Base-by-base conservation (phyloP, 108 stramenopile species). In the Cyclotella choctawhatcheeana region DNA sequence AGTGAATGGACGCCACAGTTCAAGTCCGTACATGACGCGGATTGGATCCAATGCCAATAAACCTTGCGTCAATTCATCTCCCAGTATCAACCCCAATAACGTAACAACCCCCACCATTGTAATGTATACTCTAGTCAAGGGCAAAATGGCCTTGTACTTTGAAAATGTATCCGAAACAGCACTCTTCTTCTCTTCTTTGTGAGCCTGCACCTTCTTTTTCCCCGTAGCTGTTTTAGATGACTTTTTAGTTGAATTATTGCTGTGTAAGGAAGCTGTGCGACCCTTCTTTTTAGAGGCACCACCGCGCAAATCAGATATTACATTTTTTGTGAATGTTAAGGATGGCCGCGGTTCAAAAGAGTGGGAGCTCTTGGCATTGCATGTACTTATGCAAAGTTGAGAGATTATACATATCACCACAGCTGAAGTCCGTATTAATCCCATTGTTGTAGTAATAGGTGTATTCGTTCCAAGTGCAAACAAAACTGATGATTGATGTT, bases 1-100 rank as follows among this genome's bases (percentile, higher is more conserved):
- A 13, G 95, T 92, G 50, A 96, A 68, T 12, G 87, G 87, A 34
- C 95, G 82, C 95, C 95, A 96, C 10, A 90, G 66, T 67, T 96
- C 88, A 27, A 93, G 56, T 14, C 92, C 92, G 71, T 88, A 89
- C 35, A 90, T 65, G 25, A 82, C 77, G 13, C 91, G 87, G 66
- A 91, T 85, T 2, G 92, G 92, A 69, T 93, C 92, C 4, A 93
- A 74, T 51, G 91, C 88, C 33, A 96, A 61, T 34, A 96, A 59
- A 10, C 87, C 86, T 73, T 93, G 92, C 0, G 92, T 50, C 32
- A 86, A 59, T 73, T 96, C 95, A 35, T 96, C 95, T 56, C 95
- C 95, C 0, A 93, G 82, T 0, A 91, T 37, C 10, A 91, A 25
- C 8, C 91, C 91, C 44, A 96, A 51, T 16, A 93, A 58, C 51